These are phyloP conservation scores for Cryphonectria japonica DNA, from an alignment of 2,329 filamentous ascomycete genomes.

Conservation along the genomic window DNA sequence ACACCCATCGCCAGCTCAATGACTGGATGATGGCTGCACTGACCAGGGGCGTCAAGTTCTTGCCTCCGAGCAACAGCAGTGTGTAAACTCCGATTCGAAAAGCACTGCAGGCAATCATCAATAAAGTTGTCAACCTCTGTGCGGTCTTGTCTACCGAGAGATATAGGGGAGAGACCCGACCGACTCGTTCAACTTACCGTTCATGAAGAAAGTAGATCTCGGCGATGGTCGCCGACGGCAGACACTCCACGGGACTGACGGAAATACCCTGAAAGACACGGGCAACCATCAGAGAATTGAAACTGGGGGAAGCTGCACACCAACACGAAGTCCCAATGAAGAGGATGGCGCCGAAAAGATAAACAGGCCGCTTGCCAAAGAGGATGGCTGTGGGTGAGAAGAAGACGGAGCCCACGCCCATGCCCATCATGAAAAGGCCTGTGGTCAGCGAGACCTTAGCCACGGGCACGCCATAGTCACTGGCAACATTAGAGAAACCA, in stretches of 20 bases:
- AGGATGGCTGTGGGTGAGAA: conserved; percentile 90
- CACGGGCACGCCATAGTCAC: conserved; percentile 65
- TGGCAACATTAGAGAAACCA: conserved; percentile 81
- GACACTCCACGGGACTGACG: conserved; percentile 86
- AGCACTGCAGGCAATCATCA: conserved; percentile 46
- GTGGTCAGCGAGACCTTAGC: conserved; percentile 83
- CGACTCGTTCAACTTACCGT: conserved; percentile 43
- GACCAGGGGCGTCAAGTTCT: conserved; percentile 86
- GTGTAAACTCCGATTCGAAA: conserved; percentile 95
- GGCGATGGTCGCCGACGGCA: conserved; percentile 91
- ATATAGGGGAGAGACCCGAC: neutral
- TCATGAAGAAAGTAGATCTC: conserved; percentile 98
- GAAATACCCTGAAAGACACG: conserved; percentile 87
- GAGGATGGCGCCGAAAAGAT: conserved; percentile 75
- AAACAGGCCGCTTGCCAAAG: conserved; percentile 88
- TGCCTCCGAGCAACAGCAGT: conserved; percentile 82
- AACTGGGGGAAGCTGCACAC: conserved; percentile 84
- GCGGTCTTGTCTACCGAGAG: neutral
- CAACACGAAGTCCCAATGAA: conserved; percentile 79
- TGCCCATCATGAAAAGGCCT: conserved; percentile 90
- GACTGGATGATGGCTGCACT: conserved; percentile 82
- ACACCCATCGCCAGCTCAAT: conserved; percentile 87
- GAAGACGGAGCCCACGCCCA: conserved; percentile 82
- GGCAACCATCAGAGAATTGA: conserved; percentile 76
- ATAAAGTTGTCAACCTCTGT: neutral